Evolutionary conservation across 768 basidiomycete species (phyloP).

Genomic region (Podaxis sp.): DNA sequence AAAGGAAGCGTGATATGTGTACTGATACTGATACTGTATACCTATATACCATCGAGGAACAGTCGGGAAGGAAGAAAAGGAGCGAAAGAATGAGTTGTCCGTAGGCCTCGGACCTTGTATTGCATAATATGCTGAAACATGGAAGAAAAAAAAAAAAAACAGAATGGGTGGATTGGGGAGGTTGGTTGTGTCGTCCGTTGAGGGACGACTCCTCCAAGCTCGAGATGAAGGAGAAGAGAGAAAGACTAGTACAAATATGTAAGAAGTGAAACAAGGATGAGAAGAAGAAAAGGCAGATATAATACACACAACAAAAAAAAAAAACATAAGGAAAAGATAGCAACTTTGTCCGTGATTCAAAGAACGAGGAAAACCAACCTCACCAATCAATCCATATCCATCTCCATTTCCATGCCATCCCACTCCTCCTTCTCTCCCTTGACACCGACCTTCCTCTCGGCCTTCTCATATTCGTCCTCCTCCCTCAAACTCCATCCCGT

Average conservation of each 20-base stretch:
- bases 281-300: not conserved
- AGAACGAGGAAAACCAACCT: not conserved
- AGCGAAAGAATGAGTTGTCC: too few species aligned
- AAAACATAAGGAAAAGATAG: slow-evolving; percentile 1
- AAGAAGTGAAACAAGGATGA: not conserved
- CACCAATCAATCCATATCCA: slow-evolving; percentile 66
- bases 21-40: not conserved
- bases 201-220: too few species aligned
- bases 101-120: not conserved
- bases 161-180: too few species aligned
- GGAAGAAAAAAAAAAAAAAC: too few species aligned
- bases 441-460: slow-evolving; percentile 21
- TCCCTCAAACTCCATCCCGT: slow-evolving; percentile 40
- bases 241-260: not conserved
- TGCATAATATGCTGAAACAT: too few species aligned
- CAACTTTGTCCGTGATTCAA: slow-evolving; percentile 1
- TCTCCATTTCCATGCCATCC: slow-evolving; percentile 46
- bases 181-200: too few species aligned
- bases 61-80: too few species aligned
- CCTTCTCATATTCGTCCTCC: slow-evolving; percentile 44
- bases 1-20: not conserved
- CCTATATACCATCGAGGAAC: too few species aligned
- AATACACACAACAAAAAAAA: slow-evolving; percentile 4
- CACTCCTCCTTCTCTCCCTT: slow-evolving; percentile 46
- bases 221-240: too few species aligned